Conservation (phyloP, 176 grass and related monocot genomes). For the Oryza coarctata region DNA sequence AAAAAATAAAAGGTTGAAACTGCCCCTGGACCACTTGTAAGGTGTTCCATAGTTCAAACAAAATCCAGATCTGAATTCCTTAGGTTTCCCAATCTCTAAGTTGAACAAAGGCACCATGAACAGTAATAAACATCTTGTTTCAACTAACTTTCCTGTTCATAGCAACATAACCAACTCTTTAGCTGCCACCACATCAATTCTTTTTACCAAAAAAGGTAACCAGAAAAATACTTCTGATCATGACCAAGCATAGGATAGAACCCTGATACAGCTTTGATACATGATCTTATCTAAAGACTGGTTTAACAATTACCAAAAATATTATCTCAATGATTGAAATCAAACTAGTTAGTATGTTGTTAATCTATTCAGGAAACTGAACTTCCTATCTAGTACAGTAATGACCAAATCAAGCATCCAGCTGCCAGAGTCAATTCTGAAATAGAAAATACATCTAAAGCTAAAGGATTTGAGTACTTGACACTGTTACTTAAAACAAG, state of each 20-base stretch:
- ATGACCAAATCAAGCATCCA: background rate
- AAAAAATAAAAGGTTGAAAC: slow-evolving; percentile 3
- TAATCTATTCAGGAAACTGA: background rate
- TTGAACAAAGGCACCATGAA: slow-evolving; percentile 28
- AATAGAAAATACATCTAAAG: slow-evolving; percentile 26
- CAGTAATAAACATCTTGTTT: slow-evolving; percentile 20
- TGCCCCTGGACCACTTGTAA: background rate
- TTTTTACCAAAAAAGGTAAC: background rate
- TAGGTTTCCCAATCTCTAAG: slow-evolving; percentile 4
- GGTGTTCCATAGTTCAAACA: background rate
- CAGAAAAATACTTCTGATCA: background rate
- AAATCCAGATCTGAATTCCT: slow-evolving; percentile 17
- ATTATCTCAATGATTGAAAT: background rate
- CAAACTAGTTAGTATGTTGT: background rate
- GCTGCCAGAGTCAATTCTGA: background rate
- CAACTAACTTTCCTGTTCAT: background rate
- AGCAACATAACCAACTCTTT: slow-evolving; percentile 1
- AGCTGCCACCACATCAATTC: background rate
- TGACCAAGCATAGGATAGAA: background rate
- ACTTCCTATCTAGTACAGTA: background rate
- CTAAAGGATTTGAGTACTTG: background rate
- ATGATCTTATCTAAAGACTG: background rate
- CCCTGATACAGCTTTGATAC: background rate
- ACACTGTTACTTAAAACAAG: background rate
- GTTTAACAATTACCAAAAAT: background rate